Base-by-base conservation (phyloP, 176 grass and related monocot species). In the Elaeis guineensis region DNA sequence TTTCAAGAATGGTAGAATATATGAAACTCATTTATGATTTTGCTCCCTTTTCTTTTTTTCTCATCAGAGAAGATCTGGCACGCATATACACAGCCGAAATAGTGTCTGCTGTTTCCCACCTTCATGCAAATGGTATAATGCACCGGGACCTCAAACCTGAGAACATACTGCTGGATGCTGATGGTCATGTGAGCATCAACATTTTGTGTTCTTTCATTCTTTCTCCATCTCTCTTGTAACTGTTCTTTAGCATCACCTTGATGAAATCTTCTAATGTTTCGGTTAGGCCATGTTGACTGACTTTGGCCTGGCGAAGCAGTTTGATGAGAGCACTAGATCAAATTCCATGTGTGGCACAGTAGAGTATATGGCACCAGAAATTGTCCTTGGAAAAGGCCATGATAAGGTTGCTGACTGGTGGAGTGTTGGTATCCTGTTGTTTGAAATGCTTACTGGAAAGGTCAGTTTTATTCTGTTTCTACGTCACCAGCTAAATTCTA, bases 361-460 rank as follows among this genome's bases (percentile, higher is more conserved):
- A 19, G 93, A 98, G 56, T 98, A 98, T 63, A 98, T 98, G 93
- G 93, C 93, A 52, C 93, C 93, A 61, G 93, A 98, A 72, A 92
- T 98, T 71, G 65, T 98, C 65, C 84, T 80, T 59, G 93, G 84
- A 52, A 73, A 80, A 55, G 93, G 93, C 60, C 93, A 98, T 55
- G 84, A 98, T 86, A 98, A 98, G 57, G 93, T 84, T 72, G 93
- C 93, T 21, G 93, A 98, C 64, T 98, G 87, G 93, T 98, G 93
- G 93, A 98, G 93, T 54, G 87, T 92, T 35, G 93, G 93, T 19
- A 86, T 98, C 68, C 79, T 98, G 39, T 77, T 98, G 70, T 98
- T 92, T 39, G 93, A 98, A 88, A 98, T 98, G 93, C 93, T 98
- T 76, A 98, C 93, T 1, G 81, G 93, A 70, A 92, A 83, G 84